Evolutionary conservation across 352 stramenopile genomes (phyloP).

Genomic region (Pythium myriotylum): DNA sequence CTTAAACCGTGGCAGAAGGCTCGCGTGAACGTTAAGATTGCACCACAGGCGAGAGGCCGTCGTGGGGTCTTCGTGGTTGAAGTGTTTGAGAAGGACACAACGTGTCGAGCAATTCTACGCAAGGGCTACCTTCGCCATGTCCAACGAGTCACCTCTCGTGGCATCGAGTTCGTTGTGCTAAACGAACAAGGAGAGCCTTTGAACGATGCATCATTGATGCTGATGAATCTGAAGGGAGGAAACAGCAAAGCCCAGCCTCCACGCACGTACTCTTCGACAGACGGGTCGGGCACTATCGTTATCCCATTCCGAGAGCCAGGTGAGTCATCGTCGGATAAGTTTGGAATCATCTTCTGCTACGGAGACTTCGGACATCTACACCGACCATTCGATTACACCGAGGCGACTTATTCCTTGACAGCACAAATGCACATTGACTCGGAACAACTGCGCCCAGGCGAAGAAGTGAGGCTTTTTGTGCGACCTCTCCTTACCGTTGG

Average conservation of each 20-base stretch:
- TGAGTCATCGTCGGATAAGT: slow-evolving; percentile 33
- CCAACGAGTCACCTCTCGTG: slow-evolving; percentile 42
- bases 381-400: slow-evolving; percentile 43
- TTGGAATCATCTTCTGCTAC: slow-evolving; percentile 45
- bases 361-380: slow-evolving; percentile 46
- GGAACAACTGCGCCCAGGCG: slow-evolving; percentile 55
- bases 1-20: slow-evolving; percentile 47
- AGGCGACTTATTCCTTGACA: slow-evolving; percentile 35
- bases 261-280: slow-evolving; percentile 31
- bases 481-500: slow-evolving; percentile 28
- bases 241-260: slow-evolving; percentile 37
- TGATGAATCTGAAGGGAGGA: slow-evolving; percentile 48
- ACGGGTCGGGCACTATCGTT: slow-evolving; percentile 35
- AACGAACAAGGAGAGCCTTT: slow-evolving; percentile 48
- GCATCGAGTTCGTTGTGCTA: slow-evolving; percentile 54
- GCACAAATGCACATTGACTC: slow-evolving; percentile 52
- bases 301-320: slow-evolving; percentile 50
- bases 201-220: slow-evolving; percentile 32
- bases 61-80: slow-evolving; percentile 68
- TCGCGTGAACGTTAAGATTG: slow-evolving; percentile 32
- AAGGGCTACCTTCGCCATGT: slow-evolving; percentile 60
- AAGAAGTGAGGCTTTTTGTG: slow-evolving; percentile 34
- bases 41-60: slow-evolving; percentile 2
- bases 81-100: slow-evolving; percentile 56
- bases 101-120: slow-evolving; percentile 57